Base-by-base conservation (phyloP, 2,329 filamentous ascomycete species). In the Hymenoscyphus scutula region DNA sequence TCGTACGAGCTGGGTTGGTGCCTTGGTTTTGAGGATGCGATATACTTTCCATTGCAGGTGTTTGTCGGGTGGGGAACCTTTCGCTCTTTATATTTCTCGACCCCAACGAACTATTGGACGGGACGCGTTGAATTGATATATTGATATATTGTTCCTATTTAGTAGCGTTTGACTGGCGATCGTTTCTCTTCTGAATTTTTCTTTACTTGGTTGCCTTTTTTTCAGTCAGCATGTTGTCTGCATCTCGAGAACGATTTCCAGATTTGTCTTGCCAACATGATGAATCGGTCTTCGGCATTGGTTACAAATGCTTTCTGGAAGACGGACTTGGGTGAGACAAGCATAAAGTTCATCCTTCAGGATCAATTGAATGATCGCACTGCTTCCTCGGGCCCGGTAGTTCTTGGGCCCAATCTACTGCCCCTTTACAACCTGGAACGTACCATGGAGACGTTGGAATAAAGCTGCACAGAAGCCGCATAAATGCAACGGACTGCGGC, bases 351-450 rank as follows among this genome's bases (percentile, higher is more conserved):
- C 37, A 27, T 58, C 56, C 56, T 51, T n/a, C 8, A 58, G 56
- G 56, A 58, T 58, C 25, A 58, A 48, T 58, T 38, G 56, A 51
- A n/a, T 32, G 27, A 27, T 48, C 38, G 37, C 41, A 58, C 56
- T n/a, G 29, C 13, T 45, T 58, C 19, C 34, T 58, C 27, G 56
- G 56, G 38, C 11, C 56, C 56, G 38, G 56, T 58, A 58, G 23
- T 58, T 58, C 51, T 17, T 30, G 25, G 51, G 51, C 51, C 38
- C 5, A n/a, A 30, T 1, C 51, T 30, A 48, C n/a, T n/a, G n/a
- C n/a, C n/a, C 41, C n/a, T 48, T 19, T 48, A n/a, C n/a, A n/a
- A n/a, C n/a, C n/a, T n/a, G n/a, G n/a, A n/a, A n/a, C n/a, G n/a
- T 48, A 23, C 41, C 41, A 48, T 48, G 41, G 55, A 41, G 32